Percentiles rank a stretch among this genome's conserved stretches.
Conservation (phyloP, 2,329 filamentous ascomycete genomes). For the Trichothecium roseum region DNA sequence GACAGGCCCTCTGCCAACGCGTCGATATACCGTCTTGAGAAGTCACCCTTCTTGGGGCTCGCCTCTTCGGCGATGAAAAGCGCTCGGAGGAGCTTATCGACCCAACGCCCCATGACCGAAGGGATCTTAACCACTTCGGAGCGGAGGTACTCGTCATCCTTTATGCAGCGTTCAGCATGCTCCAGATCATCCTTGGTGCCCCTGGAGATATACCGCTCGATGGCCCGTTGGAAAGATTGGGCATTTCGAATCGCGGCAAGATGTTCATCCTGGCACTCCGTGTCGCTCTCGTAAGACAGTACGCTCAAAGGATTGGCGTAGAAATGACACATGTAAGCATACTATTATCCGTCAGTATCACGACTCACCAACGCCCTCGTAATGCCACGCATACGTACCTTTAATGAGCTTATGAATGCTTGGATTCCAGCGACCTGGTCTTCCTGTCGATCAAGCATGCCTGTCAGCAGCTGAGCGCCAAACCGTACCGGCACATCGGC, state of each 20-base stretch:
- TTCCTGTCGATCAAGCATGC: constrained; percentile 60
- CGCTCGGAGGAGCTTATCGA: constrained; percentile 35
- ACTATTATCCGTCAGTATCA: constrained; percentile 34
- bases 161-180: constrained; percentile 36
- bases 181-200: constrained; percentile 33
- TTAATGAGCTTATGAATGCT: constrained; percentile 58
- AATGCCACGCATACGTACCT: constrained; percentile 31
- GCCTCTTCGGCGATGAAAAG: constrained; percentile 34
- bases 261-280: constrained; percentile 39
- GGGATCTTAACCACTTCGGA: constrained; percentile 23
- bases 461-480: constrained; percentile 51
- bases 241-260: constrained; percentile 58
- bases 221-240: constrained; percentile 52
- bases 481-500: constrained; percentile 47
- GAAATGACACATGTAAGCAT: constrained; percentile 79
- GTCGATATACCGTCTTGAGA: constrained; percentile 49
- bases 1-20: constrained; percentile 46
- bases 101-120: constrained; percentile 21
- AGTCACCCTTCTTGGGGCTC: constrained; percentile 25
- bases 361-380: background rate
- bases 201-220: constrained; percentile 31
- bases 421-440: constrained; percentile 71
- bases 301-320: constrained; percentile 68
- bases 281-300: constrained; percentile 26
- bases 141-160: constrained; percentile 48